Evolutionary conservation across 1,284 basidiomycete species (phyloP), one percentile per base, ranked within the genome.

Genomic region (Peniophora sp.): DNA sequence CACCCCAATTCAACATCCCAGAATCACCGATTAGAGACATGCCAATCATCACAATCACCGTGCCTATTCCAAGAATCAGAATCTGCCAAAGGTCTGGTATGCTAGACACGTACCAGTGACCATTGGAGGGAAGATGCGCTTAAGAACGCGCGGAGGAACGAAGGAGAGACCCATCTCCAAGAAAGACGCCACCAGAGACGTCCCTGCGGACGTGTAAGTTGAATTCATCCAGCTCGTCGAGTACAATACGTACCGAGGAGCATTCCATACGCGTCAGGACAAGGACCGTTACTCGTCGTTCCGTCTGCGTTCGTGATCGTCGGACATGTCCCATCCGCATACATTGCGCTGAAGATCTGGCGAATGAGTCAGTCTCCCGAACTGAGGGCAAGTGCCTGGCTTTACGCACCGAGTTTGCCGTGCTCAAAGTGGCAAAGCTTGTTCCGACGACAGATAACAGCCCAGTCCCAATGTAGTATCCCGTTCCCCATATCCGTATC

Each of bases 391-490:
- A 25, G 11, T 17, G 2, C 22, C 3, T 23, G 9, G n/a, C 35
- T 25, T 10, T 1, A 69, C 78, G 11, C 57, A 86, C 83, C 0
- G 83, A 73, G 56, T 78, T 77, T 1, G 85, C 88, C 1, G 88
- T 90, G 45, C 81, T 84, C 14, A 93, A 70, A 0, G 88, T 91
- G 6, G 89, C 78, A 61, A 93, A 93, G 60, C 83, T 86, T 0
- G 89, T 93, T 9, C 89, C 90, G n/a, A 92, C 89, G 2, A 93
- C 89, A 3, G 82, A 83, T 50, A 93, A 73, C 19, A 93, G 65
- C 0, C 92, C 91, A 6, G 88, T 89, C 2, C 88, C 88, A 34
- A 90, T 71, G 56, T 83, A 82, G 56, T 85, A 83, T 3, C 12
- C 76, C 70, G 20, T 71, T 66, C 55, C 78, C 83, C 1, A 91